phyloP scores from a whole-genome alignment of 164 flowering plant species.

The Macadamia tetraphylla region DNA sequence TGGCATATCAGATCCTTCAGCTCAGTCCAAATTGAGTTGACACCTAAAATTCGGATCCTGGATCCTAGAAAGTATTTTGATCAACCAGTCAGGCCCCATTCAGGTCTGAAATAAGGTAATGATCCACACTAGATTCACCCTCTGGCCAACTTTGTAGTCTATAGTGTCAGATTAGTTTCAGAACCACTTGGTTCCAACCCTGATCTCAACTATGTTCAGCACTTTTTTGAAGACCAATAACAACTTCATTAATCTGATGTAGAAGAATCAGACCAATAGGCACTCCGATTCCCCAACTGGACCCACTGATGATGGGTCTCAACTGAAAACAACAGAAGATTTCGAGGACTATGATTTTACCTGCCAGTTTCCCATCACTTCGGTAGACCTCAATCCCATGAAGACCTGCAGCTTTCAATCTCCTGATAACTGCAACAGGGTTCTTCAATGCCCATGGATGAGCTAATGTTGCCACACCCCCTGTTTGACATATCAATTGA shows the following conservation, averaged over 20 bases:
- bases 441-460: slow-evolving; percentile 95
- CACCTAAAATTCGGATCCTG: not conserved
- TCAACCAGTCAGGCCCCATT: too few relatives aligned
- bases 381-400: slow-evolving; percentile 88
- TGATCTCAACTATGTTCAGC: too few relatives aligned
- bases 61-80: not conserved
- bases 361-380: slow-evolving; percentile 83
- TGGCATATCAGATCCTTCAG: too few relatives aligned
- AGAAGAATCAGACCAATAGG: not conserved
- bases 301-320: not conserved
- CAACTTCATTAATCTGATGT: too few relatives aligned
- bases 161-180: too few relatives aligned
- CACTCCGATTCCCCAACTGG: not conserved
- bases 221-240: too few relatives aligned
- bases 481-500: slow-evolving; percentile 46
- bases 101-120: too few relatives aligned
- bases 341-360: slow-evolving; percentile 44
- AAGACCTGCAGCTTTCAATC: slow-evolving; percentile 77
- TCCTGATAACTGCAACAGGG: slow-evolving; percentile 52
- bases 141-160: too few relatives aligned
- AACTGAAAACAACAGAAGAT: not conserved
- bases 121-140: too few relatives aligned
- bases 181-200: too few relatives aligned
- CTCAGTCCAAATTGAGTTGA: not conserved
- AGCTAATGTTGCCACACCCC: slow-evolving; percentile 77